Conservation (phyloP, 2,329 filamentous ascomycete species). For the Nakataea oryzae region DNA sequence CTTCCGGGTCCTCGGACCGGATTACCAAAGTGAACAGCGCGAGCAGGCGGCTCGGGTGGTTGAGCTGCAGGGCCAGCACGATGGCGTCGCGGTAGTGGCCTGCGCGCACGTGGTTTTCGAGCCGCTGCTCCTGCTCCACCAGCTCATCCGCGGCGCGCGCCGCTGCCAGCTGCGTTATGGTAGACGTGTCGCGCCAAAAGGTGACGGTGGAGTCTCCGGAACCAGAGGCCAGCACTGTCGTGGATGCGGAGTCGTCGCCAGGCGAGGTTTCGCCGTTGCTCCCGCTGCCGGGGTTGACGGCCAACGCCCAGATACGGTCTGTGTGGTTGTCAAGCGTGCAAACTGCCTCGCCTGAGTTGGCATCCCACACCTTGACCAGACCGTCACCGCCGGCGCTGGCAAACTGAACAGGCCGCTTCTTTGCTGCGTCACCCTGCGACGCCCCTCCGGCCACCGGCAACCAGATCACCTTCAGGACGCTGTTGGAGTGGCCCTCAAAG, state of each 20-base stretch:
- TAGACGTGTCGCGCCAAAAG: slow-evolving; percentile 91
- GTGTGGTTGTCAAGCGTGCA: slow-evolving; percentile 94
- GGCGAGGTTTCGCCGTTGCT: slow-evolving; percentile 11
- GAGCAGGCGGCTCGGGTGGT: slow-evolving; percentile 83
- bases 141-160: slow-evolving; percentile 65
- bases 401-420: slow-evolving; percentile 53
- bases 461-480: slow-evolving; percentile 89
- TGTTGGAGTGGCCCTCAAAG: slow-evolving; percentile 94
- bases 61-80: slow-evolving; percentile 80
- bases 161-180: slow-evolving; percentile 64
- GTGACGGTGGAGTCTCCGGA: slow-evolving; percentile 87
- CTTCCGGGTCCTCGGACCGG: slow-evolving; percentile 47
- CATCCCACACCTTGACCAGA: slow-evolving; percentile 93
- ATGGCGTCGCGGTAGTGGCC: slow-evolving; percentile 91
- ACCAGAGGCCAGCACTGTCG: slow-evolving; percentile 60
- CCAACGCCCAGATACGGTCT: slow-evolving; percentile 87
- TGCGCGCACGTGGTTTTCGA: slow-evolving; percentile 84
- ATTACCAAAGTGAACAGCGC: slow-evolving; percentile 75
- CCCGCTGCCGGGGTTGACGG: slow-evolving; percentile 47
- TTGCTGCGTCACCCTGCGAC: slow-evolving; percentile 37
- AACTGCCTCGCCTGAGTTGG: slow-evolving; percentile 71
- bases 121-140: slow-evolving; percentile 82
- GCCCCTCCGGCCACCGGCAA: slow-evolving; percentile 44
- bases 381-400: slow-evolving; percentile 89
- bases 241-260: background rate